A percentile compares a stretch with the other conserved stretches of the same genome.
These are phyloP conservation scores for Colletotrichum truncatum DNA, from an alignment of 2,329 filamentous ascomycete genomes.

Conservation along the genomic window DNA sequence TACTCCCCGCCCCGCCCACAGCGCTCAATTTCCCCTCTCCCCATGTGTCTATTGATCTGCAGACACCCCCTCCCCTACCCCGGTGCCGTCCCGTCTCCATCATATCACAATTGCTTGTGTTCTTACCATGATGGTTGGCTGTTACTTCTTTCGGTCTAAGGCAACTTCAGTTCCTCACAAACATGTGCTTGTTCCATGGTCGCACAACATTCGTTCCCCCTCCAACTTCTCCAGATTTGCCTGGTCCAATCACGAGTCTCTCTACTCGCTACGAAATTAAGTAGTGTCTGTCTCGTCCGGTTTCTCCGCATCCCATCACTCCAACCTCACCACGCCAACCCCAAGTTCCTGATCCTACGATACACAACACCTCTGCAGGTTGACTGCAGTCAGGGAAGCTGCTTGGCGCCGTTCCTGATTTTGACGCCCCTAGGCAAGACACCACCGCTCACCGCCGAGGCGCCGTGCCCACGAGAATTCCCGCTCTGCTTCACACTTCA, in stretches of 20 bases:
- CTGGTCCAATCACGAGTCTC: slow-evolving; percentile 4
- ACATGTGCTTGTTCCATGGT: neutral
- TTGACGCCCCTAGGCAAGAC: neutral
- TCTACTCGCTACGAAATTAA: neutral
- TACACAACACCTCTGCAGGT: neutral
- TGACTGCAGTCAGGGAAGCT: neutral
- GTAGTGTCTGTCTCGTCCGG: neutral
- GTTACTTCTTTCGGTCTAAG: neutral
- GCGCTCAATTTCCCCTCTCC: neutral
- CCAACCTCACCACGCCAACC: neutral
- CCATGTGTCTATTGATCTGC: neutral
- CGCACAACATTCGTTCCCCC: neutral
- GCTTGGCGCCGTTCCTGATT: neutral
- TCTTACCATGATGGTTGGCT: neutral
- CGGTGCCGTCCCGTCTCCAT: neutral
- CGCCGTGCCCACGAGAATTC: neutral
- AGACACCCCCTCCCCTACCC: neutral
- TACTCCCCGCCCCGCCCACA: neutral
- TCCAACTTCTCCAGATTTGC: slow-evolving; percentile 15
- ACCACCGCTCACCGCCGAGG: neutral
- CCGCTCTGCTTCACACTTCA: neutral
- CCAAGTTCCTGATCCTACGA: neutral
- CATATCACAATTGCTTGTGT: neutral
- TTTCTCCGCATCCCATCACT: neutral
- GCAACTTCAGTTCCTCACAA: neutral